Percentiles rank a stretch among this genome's conserved stretches.
Conservation (phyloP, 495 filamentous ascomycete species). For the Aspergillus diversus region DNA sequence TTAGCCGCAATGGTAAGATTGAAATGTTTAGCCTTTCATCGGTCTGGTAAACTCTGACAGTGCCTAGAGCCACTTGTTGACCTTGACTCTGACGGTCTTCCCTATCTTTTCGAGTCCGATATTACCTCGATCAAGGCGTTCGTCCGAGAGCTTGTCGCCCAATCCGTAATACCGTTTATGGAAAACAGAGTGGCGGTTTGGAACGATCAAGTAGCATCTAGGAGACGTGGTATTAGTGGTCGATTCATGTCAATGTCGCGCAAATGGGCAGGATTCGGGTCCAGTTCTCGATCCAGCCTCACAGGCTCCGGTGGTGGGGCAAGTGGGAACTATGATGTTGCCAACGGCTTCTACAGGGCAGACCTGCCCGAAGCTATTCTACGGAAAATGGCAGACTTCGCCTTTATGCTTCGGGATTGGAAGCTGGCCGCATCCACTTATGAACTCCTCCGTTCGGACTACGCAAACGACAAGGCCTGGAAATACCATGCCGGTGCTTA, state of each 20-base stretch:
- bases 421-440: constrained; percentile 90
- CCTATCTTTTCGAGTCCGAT: constrained; percentile 91
- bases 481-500: constrained; percentile 88
- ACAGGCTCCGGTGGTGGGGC: constrained; percentile 41
- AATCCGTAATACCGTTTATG: constrained; percentile 93
- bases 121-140: constrained; percentile 83
- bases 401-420: constrained; percentile 95
- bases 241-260: constrained; percentile 92
- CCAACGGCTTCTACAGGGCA: constrained; percentile 78
- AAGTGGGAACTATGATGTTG: constrained; percentile 74
- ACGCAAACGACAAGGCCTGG: constrained; percentile 95
- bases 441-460: constrained; percentile 85
- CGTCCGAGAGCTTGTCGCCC: constrained; percentile 88
- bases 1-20: constrained; percentile 60
- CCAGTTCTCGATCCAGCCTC: constrained; percentile 50
- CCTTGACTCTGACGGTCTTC: constrained; percentile 65
- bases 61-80: constrained; percentile 53
- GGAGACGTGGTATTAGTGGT: constrained; percentile 81
- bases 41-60: constrained; percentile 25
- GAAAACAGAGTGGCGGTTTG: constrained; percentile 85
- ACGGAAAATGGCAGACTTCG: constrained; percentile 91
- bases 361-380: constrained; percentile 85
- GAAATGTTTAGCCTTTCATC: background rate
- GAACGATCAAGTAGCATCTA: constrained; percentile 97
- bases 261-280: constrained; percentile 79